phyloP scores from a whole-genome alignment of 371 early-diverging fungal species.

The Mortierella sp. region DNA sequence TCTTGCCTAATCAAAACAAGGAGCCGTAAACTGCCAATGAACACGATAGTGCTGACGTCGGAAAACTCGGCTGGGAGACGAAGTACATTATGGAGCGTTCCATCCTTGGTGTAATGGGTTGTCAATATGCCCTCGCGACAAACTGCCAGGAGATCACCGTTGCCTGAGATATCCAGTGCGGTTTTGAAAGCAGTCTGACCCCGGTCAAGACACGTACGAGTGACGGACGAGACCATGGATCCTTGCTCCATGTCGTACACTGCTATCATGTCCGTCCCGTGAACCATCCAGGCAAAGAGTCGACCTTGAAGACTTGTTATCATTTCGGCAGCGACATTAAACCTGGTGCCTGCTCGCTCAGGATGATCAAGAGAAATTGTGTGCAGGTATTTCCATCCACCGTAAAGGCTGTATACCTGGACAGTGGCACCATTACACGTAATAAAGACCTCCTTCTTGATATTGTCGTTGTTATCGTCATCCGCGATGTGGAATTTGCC shows the following conservation, averaged over 20 bases:
- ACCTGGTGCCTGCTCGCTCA: conserved; percentile 3
- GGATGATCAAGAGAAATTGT: conserved; percentile 9
- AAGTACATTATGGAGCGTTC: neutral
- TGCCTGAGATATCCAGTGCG: conserved; percentile 2
- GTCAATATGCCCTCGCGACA: neutral
- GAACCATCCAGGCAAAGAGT: conserved; percentile 4
- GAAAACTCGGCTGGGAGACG: conserved; percentile 6
- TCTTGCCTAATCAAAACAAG: neutral
- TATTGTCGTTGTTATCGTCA: neutral
- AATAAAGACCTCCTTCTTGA: conserved; percentile 5
- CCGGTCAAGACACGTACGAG: conserved; percentile 9
- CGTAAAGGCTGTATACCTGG: conserved; percentile 2
- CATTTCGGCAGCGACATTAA: conserved; percentile 1
- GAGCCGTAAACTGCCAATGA: neutral
- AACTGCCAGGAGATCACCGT: conserved; percentile 5
- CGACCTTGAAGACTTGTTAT: neutral
- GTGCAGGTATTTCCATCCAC: conserved; percentile 9
- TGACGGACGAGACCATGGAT: neutral
- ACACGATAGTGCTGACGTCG: neutral
- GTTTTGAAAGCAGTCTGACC: neutral
- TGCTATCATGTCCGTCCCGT: conserved; percentile 4
- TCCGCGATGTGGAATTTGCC: neutral
- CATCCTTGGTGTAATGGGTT: conserved; percentile 1
- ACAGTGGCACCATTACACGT: conserved; percentile 1
- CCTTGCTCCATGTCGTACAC: conserved; percentile 7